Base-by-base conservation (phyloP, 176 grass and related monocot genomes). In the Poa annua region DNA sequence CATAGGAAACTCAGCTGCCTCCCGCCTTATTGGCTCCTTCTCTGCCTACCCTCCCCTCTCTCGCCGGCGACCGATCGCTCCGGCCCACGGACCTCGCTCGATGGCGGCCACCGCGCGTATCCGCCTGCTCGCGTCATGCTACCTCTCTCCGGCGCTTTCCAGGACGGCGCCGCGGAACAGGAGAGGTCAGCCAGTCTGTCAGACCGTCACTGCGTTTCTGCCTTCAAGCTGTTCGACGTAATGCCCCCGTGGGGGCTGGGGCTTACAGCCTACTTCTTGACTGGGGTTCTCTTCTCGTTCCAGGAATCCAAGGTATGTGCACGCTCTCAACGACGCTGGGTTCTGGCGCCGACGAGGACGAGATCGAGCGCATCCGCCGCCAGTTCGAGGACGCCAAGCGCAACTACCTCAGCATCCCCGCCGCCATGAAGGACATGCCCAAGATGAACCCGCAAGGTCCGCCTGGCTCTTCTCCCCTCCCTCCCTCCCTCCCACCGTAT, bases 361-460 rank as follows among this genome's bases (percentile, higher is more conserved):
- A 92, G 85, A 93, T 98, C 74, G 80, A 82, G 93, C 92, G 90
- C 85, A 98, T 98, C 76, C 88, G 85, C 41, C 83, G 39, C 66
- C 87, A 95, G 86, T 95, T 93, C 44, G 87, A 98, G 73, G 89
- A 95, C 64, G 89, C 91, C 69, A 98, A 95, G 83, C 83, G 91
- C 72, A 92, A 89, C 83, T 98, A 93, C 64, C 90, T 95, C 76
- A 95, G 92, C 77, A 93, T 98, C 57, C 89, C 96, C 3, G 77
- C 80, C 51, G 85, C 89, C 47, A 86, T 96, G 53, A 98, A 92
- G 80, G 96, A 86, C 80, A 96, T 96, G 93, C 89, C 89, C 74
- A 93, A 89, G 80, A 99, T 99, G 93, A 74, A 96, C 44, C 96
- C 93, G 2, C 83, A 92, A 89, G 96, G 96, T 96, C 24, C 4